These are phyloP conservation scores for Liquidambar formosana DNA, from an alignment of 164 flowering plant genomes.

Conservation along the genomic window DNA sequence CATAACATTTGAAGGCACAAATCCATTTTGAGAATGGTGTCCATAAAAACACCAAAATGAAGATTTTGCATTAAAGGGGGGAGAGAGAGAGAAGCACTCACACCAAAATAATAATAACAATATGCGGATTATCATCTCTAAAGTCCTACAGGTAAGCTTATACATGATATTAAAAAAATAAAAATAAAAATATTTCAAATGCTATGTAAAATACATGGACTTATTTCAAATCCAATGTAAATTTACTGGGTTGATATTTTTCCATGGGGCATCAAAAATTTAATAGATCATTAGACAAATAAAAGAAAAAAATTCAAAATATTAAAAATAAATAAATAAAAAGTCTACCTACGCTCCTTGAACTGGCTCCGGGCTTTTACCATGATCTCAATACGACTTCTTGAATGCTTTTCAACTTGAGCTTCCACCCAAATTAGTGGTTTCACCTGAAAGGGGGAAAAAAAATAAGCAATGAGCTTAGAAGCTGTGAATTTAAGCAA, in stretches of 20 bases:
- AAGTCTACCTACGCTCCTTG: constrained; percentile 89
- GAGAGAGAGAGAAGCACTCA: too few relatives aligned
- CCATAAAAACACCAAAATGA: too few relatives aligned
- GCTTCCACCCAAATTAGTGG: constrained; percentile 99
- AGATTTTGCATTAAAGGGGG: too few relatives aligned
- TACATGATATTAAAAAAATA: too few relatives aligned
- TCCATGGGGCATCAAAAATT: neutral
- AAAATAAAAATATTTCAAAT: neutral
- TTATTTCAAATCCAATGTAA: neutral
- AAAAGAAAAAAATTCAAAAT: neutral
- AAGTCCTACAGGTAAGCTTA: too few relatives aligned
- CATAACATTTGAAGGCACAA: too few relatives aligned
- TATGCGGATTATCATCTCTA: too few relatives aligned
- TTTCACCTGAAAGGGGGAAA: constrained; percentile 60
- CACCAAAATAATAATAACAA: too few relatives aligned
- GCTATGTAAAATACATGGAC: too few relatives aligned
- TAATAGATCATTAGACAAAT: neutral
- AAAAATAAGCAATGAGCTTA: neutral
- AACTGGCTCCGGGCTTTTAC: constrained; percentile 96
- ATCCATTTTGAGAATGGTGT: too few relatives aligned
- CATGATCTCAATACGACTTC: constrained; percentile 85
- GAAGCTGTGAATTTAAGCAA: neutral
- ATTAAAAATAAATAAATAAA: neutral
- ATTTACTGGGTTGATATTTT: neutral
- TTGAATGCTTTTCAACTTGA: constrained; percentile 88